These are phyloP conservation scores for Penicillium sp. DNA, from an alignment of 2,329 filamentous ascomycete species.

Conservation along the genomic window DNA sequence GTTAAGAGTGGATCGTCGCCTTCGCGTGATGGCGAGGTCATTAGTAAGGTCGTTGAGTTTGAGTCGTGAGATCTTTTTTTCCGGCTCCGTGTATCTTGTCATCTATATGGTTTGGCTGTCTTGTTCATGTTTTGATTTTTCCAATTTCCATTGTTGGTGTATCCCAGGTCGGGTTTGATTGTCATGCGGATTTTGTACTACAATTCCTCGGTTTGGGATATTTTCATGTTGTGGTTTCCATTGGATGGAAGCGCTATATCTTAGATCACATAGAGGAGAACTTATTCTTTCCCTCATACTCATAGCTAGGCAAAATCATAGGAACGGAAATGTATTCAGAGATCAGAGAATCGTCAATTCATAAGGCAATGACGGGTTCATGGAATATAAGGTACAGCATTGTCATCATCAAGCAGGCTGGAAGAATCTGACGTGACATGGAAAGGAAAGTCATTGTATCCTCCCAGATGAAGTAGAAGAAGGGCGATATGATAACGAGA, in stretches of 20 bases:
- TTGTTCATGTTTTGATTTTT: not conserved
- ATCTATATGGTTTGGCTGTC: not conserved
- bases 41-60: conserved; percentile 42
- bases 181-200: conserved; percentile 4
- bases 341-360: conserved; percentile 18
- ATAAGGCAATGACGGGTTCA: conserved; percentile 20
- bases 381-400: conserved; percentile 27
- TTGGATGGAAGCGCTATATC: not conserved
- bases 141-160: not conserved
- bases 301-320: not conserved
- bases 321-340: conserved; percentile 1
- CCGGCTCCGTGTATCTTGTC: not conserved
- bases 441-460: not conserved
- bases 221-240: not conserved
- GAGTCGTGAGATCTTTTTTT: conserved; percentile 29
- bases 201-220: conserved; percentile 4
- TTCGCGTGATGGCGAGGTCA: conserved; percentile 26
- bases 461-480: not conserved
- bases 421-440: not conserved
- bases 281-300: not conserved
- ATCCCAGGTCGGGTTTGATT: conserved; percentile 2
- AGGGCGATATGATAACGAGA: not conserved
- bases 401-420: conserved; percentile 16
- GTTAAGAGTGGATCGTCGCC: conserved; percentile 6
- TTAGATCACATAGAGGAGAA: conserved; percentile 1